Evolutionary conservation across 208 protist genomes (phyloP).

Genomic region (Jaenimonas drosophilae): DNA sequence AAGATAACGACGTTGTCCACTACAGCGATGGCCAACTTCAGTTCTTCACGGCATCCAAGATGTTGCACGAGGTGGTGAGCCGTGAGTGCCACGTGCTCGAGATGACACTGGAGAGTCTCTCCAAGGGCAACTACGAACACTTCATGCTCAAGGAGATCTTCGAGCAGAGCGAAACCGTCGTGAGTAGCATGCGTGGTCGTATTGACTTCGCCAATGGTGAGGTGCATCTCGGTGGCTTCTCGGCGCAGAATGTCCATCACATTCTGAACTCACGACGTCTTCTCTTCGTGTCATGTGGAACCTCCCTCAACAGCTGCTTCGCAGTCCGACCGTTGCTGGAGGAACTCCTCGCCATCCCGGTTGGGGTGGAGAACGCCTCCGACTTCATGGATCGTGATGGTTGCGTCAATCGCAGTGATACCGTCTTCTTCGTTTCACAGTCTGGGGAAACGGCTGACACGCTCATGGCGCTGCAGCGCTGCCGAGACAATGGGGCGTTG

Average conservation of each 20-base stretch:
- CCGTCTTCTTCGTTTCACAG: slow-evolving; percentile 90
- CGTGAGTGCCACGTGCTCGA: slow-evolving; percentile 67
- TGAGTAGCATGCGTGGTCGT: slow-evolving; percentile 90
- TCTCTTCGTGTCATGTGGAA: slow-evolving; percentile 94
- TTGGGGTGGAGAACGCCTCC: slow-evolving; percentile 84
- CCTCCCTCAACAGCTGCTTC: slow-evolving; percentile 87
- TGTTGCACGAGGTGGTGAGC: background rate
- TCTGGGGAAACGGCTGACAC: slow-evolving; percentile 95
- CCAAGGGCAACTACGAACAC: slow-evolving; percentile 88
- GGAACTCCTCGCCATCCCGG: slow-evolving; percentile 82
- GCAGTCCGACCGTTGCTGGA: slow-evolving; percentile 86
- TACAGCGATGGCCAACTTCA: slow-evolving; percentile 30
- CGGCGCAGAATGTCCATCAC: slow-evolving; percentile 15
- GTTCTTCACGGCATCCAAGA: slow-evolving; percentile 35
- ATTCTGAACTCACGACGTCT: slow-evolving; percentile 61
- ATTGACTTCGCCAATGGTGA: slow-evolving; percentile 54
- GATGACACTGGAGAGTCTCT: slow-evolving; percentile 73
- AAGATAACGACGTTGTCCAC: slow-evolving; percentile 92
- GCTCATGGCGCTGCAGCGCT: slow-evolving; percentile 79
- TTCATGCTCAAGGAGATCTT: slow-evolving; percentile 98
- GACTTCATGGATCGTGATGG: slow-evolving; percentile 89
- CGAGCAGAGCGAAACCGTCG: slow-evolving; percentile 91
- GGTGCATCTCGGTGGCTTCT: slow-evolving; percentile 87
- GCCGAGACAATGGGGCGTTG: slow-evolving; percentile 54
- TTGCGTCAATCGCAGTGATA: slow-evolving; percentile 74